A percentile compares a stretch with the other conserved stretches of the same genome.
Conservation (phyloP, 805 yeast genomes). For the Cyberlindnera xishuangbannaensis region DNA sequence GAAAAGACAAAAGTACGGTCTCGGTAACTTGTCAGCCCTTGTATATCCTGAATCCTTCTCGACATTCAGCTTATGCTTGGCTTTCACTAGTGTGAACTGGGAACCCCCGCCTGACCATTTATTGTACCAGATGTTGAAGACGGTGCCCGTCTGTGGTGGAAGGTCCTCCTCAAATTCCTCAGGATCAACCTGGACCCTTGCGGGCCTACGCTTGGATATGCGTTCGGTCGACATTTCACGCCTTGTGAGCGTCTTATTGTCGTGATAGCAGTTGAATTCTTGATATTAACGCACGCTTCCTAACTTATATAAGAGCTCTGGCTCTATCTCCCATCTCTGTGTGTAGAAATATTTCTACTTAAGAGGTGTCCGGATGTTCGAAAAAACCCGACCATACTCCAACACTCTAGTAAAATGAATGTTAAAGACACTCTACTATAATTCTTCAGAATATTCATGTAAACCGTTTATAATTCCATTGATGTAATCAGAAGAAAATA, state of each 20-base stretch:
- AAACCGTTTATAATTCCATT: too few species aligned
- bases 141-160: constrained; percentile 77
- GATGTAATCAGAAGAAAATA: too few species aligned
- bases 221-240: background rate
- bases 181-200: constrained; percentile 71
- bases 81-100: constrained; percentile 34
- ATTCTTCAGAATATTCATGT: too few species aligned
- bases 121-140: constrained; percentile 82
- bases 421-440: too few species aligned
- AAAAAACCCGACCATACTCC: too few species aligned
- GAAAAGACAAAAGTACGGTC: constrained; percentile 63
- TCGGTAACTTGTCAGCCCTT: constrained; percentile 45
- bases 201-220: constrained; percentile 35
- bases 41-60: constrained; percentile 71
- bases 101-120: constrained; percentile 70
- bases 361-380: background rate
- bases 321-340: too few species aligned
- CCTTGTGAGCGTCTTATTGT: too few species aligned
- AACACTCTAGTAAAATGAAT: too few species aligned
- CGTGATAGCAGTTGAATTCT: too few species aligned
- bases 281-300: too few species aligned
- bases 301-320: too few species aligned
- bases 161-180: constrained; percentile 46
- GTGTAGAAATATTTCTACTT: too few species aligned
- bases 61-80: constrained; percentile 57